phyloP scores from a whole-genome alignment of 75 land plant genomes.

The Ceratopteris richardii region DNA sequence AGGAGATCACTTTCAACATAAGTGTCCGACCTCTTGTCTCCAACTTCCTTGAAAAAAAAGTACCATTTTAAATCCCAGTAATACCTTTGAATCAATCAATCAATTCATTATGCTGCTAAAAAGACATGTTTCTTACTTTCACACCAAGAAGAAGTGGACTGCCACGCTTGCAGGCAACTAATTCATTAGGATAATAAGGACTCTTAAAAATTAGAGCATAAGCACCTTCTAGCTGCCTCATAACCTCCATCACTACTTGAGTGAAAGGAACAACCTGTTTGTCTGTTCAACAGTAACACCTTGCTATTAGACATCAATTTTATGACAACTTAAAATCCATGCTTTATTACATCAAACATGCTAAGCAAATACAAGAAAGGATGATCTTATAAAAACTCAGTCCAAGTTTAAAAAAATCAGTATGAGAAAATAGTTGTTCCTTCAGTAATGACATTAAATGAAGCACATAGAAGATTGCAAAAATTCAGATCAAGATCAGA shows the following conservation, averaged over 20 bases:
- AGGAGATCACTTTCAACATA: conserved; percentile 17
- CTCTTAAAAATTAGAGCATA: conserved; percentile 98
- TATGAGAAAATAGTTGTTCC: too few relatives aligned
- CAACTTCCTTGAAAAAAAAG: conserved; percentile 17
- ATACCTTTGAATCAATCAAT: too few relatives aligned
- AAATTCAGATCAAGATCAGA: too few relatives aligned
- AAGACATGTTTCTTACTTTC: conserved; percentile 71
- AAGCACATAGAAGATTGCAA: too few relatives aligned
- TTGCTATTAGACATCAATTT: neutral
- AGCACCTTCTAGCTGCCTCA: conserved; percentile 98
- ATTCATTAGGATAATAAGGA: conserved; percentile 88
- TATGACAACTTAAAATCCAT: neutral
- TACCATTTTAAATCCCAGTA: neutral
- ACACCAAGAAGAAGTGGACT: conserved; percentile 92
- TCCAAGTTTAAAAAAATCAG: too few relatives aligned
- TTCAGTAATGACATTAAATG: too few relatives aligned
- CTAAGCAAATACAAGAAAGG: neutral
- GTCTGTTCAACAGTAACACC: conserved; percentile 30
- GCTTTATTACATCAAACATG: too few relatives aligned
- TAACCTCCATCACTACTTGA: conserved; percentile 95
- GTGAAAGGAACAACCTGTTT: conserved; percentile 56
- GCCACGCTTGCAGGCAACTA: conserved; percentile 96
- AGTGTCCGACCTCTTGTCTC: conserved; percentile 20
- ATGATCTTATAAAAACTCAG: too few relatives aligned
- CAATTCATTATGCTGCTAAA: too few relatives aligned